These are phyloP conservation scores for Allomyces macrogynus DNA, from an alignment of 192 early-diverging fungal species.

Conservation along the genomic window DNA sequence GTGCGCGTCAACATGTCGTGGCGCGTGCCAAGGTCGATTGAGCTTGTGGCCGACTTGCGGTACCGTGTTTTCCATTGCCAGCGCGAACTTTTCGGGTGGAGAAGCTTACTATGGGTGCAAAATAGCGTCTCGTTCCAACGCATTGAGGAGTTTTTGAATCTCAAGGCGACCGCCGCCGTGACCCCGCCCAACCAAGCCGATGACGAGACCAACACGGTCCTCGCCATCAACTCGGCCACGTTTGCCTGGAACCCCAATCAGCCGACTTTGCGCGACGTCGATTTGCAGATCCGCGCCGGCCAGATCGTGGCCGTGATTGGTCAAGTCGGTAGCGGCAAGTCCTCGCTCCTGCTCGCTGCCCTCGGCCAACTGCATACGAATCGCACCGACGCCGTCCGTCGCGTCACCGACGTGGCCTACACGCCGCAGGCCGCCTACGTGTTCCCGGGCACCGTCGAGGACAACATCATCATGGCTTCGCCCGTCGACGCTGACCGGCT, in stretches of 20 bases:
- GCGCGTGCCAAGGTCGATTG: neutral
- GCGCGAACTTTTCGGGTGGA: no score
- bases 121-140: neutral
- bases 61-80: neutral
- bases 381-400: constrained; percentile 36
- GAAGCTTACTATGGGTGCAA: neutral
- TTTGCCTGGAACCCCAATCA: no score
- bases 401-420: constrained; percentile 54
- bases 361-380: constrained; percentile 56
- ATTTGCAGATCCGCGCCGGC: constrained; percentile 22
- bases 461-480: constrained; percentile 51
- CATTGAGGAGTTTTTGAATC: neutral
- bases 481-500: constrained; percentile 29
- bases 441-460: constrained; percentile 55
- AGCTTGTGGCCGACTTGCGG: neutral
- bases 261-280: constrained; percentile 14
- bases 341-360: constrained; percentile 56
- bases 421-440: constrained; percentile 29
- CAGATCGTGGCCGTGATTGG: constrained; percentile 62
- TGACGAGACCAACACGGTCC: no score
- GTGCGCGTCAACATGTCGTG: neutral
- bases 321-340: constrained; percentile 65
- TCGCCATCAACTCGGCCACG: no score
- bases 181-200: no score
- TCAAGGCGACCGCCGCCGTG: neutral